phyloP scores from a whole-genome alignment of 2,329 filamentous ascomycete genomes.

The Ophiognomonia clavigignenti-juglandacearum region DNA sequence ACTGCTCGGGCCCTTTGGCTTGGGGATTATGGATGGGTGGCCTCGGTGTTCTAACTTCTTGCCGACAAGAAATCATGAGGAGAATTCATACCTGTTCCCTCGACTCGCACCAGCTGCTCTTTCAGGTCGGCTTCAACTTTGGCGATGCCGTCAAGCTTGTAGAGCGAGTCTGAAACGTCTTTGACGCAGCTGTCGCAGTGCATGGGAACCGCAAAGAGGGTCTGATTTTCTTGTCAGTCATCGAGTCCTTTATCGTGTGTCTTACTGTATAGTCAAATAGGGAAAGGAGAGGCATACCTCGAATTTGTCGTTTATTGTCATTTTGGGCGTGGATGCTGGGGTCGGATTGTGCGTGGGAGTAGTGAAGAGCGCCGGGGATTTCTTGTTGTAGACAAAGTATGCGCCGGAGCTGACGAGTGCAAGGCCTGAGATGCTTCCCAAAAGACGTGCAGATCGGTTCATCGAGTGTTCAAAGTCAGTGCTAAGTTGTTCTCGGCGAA shows the following conservation, averaged over 20 bases:
- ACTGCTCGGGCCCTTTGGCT: too few relatives aligned
- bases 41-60: too few relatives aligned
- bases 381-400: conserved; percentile 17
- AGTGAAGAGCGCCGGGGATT: neutral
- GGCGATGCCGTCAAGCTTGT: conserved; percentile 72
- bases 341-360: conserved; percentile 9
- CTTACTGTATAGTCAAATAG: neutral
- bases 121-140: conserved; percentile 79
- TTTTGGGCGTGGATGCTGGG: conserved; percentile 25
- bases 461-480: conserved; percentile 15
- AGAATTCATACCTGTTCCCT: conserved; percentile 64
- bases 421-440: conserved; percentile 18
- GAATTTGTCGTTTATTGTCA: conserved; percentile 41
- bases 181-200: conserved; percentile 87
- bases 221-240: conserved; percentile 47
- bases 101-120: conserved; percentile 77
- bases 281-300: conserved; percentile 30
- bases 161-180: conserved; percentile 74
- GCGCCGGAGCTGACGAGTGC: conserved; percentile 20
- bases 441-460: conserved; percentile 11
- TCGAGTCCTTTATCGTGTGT: neutral
- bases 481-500: too few relatives aligned
- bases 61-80: neutral
- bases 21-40: too few relatives aligned
- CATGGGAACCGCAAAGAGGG: conserved; percentile 91